Base-by-base conservation (phyloP, 1,139 yeast genomes). In the Kluyveromyces sp. region DNA sequence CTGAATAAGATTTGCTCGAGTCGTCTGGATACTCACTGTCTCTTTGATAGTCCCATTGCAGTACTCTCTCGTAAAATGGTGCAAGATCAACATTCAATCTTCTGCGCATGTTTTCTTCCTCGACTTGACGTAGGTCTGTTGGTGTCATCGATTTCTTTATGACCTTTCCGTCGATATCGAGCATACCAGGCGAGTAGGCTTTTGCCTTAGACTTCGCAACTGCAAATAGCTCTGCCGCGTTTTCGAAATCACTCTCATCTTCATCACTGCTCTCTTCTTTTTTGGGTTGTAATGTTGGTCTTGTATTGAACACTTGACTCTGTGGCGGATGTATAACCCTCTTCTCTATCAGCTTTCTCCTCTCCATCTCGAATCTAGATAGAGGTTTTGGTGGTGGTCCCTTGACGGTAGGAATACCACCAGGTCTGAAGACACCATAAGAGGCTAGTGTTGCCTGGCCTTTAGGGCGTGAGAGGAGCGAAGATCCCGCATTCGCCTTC, bases 71-170 rank as follows among this genome's bases (percentile, higher is more conserved):
- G 60, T 92, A 88, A 11, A 94, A 69, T 1, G 94, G 89, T 49
- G 77, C 80, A 58, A 87, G 64, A 55, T 82, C 86, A 17, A 89
- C 88, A 57, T 83, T 81, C 45, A 92, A 69, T 51, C 97, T 74
- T 51, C 76, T 69, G 51, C 94, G 75, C 92, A 87, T 85, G 47
- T 81, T 70, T 50, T 83, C 83, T 58, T 83, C 92, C 35, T 82
- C 92, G 39, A 71, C 66, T 49, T 82, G 82, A 45, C 74, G 75
- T 15, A 66, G 68, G 35, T 63, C 66, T 20, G 58, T 54, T 36
- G 39, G 40, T 11, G 50, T 49, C 8, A 51, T 43, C 45, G 51
- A 52, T 45, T 44, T 58, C 15, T 47, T 51, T 25, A 57, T 46
- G 12, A 46, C 53, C 38, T 51, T 60, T 4, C 63, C 65, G 30